phyloP scores from a whole-genome alignment of 1,284 basidiomycete species.

The Ustilago hordei region DNA sequence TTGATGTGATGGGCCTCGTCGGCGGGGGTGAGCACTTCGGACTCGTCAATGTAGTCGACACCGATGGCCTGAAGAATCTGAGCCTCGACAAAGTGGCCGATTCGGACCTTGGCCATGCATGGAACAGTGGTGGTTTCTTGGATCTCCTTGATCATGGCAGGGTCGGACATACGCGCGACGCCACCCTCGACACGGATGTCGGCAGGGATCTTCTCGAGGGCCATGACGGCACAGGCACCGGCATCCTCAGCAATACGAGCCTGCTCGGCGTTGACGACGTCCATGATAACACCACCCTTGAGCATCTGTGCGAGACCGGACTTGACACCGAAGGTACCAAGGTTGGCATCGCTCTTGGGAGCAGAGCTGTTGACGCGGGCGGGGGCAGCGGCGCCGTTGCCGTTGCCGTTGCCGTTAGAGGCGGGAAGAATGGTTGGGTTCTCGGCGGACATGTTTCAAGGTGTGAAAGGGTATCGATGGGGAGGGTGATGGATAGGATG shows the following conservation, averaged over 20 bases:
- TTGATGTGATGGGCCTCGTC: slow-evolving; percentile 73
- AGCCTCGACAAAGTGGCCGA: slow-evolving; percentile 84
- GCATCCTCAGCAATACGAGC: slow-evolving; percentile 97
- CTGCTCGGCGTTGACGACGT: slow-evolving; percentile 80
- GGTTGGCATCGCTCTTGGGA: slow-evolving; percentile 74
- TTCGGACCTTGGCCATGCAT: slow-evolving; percentile 88
- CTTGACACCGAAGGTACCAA: slow-evolving; percentile 92
- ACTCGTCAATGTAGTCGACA: slow-evolving; percentile 95
- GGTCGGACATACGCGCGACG: slow-evolving; percentile 75
- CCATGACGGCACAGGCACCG: slow-evolving; percentile 97
- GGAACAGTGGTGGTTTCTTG: slow-evolving; percentile 73
- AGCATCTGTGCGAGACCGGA: slow-evolving; percentile 73
- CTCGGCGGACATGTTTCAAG: slow-evolving; percentile 64
- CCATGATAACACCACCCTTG: slow-evolving; percentile 71
- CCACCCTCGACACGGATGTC: slow-evolving; percentile 76
- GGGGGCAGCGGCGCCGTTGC: slow-evolving; percentile 60
- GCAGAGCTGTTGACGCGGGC: slow-evolving; percentile 72
- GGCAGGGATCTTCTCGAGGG: slow-evolving; percentile 87
- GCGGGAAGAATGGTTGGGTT: slow-evolving; percentile 68
- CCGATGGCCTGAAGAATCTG: slow-evolving; percentile 93
- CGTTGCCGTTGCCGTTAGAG: slow-evolving; percentile 53
- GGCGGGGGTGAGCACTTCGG: slow-evolving; percentile 94
- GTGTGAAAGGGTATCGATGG: slow-evolving; percentile 9
- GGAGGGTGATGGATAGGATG: slow-evolving; percentile 4
- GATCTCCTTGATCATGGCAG: slow-evolving; percentile 95